Evolutionary conservation across 768 basidiomycete species (phyloP), one percentile per base, ranked within the genome.

Genomic region (Tylopilus subfusipes): DNA sequence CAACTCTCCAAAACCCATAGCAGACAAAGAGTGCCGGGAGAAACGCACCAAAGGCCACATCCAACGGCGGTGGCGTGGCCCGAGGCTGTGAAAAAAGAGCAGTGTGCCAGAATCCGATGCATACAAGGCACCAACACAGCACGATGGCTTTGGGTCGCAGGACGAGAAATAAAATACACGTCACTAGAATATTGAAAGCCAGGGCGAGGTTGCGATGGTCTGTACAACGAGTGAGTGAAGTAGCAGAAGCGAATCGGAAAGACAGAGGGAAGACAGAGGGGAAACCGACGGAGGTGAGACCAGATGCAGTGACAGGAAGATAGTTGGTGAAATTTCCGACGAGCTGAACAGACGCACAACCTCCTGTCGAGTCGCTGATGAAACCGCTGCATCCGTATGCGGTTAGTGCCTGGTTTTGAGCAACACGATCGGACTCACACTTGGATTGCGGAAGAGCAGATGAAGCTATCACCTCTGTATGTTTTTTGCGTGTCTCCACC

Each of bases 41-140:
- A 72, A 94, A 94, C 6, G 81, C 79, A 29, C 79, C 81, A 59
- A 94, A 92, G 7, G 82, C 88, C n/a, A 75, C 73, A 52, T 86
- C 82, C 52, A 93, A 70, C 25, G 79, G 78, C 6, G 93, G 90
- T 33, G 88, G 86, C 7, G 76, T 76, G 1, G 75, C 76, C 43
- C 73, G 80, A 7, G 87, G 86, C 62, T 93, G 86, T 10, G 88
- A 88, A 62, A 91, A 92, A 38, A 94, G 78, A 0, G 82, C 75
- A 50, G 91, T 76, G 60, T 94, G 90, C 91, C 92, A 94, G 67
- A 82, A 93, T 2, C 90, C 88, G 42, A 90, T 87, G 72, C 83
- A 89, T 7, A 89, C 82, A n/a, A 90, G 74, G 62, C 78, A 84
- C 86, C 88, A 90, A 69, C 78, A 90, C 3, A 83, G 69, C 30